phyloP scores from a whole-genome alignment of 2,329 filamentous ascomycete genomes.

The Calonectria pauciramosa region DNA sequence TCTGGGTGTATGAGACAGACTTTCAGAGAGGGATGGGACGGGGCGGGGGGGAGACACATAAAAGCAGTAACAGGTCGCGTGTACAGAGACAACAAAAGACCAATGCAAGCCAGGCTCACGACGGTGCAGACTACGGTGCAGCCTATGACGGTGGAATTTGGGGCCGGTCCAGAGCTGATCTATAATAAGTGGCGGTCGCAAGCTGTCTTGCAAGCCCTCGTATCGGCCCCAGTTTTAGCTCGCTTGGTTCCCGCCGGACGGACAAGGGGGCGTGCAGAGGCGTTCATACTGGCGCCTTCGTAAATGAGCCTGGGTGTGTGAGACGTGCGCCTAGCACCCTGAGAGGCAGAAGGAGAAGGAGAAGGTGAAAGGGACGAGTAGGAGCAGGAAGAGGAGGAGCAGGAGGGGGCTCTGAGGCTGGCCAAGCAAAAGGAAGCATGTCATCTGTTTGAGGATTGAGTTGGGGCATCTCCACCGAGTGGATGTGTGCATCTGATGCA shows the following conservation, averaged over 20 bases:
- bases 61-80: constrained; percentile 45
- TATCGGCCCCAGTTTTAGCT: constrained; percentile 8
- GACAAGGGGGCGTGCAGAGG: not conserved
- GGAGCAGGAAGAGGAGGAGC: no score
- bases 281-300: not conserved
- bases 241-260: constrained; percentile 4
- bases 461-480: not conserved
- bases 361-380: no score
- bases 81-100: constrained; percentile 12
- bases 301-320: not conserved
- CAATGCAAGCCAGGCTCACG: not conserved
- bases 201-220: constrained; percentile 4
- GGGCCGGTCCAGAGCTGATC: constrained; percentile 13
- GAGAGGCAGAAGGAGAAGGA: no score
- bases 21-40: not conserved
- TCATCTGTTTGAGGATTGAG: not conserved
- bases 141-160: constrained; percentile 13
- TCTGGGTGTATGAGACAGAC: not conserved
- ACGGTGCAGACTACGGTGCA: constrained; percentile 3
- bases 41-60: constrained; percentile 7
- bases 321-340: not conserved
- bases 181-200: constrained; percentile 25
- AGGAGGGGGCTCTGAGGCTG: not conserved
- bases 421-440: not conserved
- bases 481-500: not conserved